Conservation (phyloP, 331 rosid species). For the Phaseolus coccineus region DNA sequence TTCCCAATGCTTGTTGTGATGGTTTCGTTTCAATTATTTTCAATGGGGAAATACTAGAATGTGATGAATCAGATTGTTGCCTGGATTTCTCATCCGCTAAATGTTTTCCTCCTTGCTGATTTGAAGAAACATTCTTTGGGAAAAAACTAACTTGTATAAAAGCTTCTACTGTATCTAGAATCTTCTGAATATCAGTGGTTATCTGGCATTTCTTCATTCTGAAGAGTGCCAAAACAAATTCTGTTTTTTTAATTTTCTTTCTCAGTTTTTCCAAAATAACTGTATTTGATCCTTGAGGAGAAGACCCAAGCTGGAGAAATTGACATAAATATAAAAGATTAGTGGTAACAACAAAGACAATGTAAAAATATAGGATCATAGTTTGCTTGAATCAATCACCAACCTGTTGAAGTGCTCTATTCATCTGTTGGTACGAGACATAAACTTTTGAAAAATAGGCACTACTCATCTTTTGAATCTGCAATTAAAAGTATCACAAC, state of each 20-base stretch:
- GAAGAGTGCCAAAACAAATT: slow-evolving; percentile 12
- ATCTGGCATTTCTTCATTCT: slow-evolving; percentile 43
- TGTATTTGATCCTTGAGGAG: not conserved
- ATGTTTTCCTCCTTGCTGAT: slow-evolving; percentile 11
- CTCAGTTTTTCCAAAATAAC: not conserved
- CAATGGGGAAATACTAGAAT: slow-evolving; percentile 5
- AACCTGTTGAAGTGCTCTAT: slow-evolving; percentile 13
- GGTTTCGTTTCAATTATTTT: not conserved
- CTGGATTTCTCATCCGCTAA: slow-evolving; percentile 31
- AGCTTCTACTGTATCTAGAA: not conserved
- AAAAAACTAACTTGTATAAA: not conserved
- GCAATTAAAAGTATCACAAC: slow-evolving; percentile 29
- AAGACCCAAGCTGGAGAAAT: slow-evolving; percentile 35
- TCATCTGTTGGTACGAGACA: not conserved
- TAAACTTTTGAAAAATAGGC: not conserved
- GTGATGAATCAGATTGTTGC: slow-evolving; percentile 34
- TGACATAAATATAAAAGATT: slow-evolving; percentile 22
- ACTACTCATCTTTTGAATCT: slow-evolving; percentile 41
- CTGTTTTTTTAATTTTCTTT: rapidly evolving
- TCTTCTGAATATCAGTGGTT: not conserved
- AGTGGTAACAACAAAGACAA: not conserved
- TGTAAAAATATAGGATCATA: slow-evolving; percentile 6
- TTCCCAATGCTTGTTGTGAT: slow-evolving; percentile 22
- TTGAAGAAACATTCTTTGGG: not conserved
- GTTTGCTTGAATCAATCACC: slow-evolving; percentile 11